Conservation (phyloP, 2,329 filamentous ascomycete species). For the Neonectria faginata region DNA sequence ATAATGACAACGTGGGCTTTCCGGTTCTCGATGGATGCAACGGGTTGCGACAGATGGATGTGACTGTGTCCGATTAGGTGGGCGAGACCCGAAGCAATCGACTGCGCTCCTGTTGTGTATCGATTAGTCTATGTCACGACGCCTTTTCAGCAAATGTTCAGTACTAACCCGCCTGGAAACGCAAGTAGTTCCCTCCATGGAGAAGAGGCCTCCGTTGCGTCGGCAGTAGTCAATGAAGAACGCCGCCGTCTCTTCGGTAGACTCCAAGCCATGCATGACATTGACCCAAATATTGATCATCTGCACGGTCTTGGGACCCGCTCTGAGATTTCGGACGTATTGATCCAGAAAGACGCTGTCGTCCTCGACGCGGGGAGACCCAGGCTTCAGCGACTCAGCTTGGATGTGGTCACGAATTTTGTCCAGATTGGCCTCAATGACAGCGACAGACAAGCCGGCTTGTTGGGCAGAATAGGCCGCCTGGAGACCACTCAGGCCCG, state of each 20-base stretch:
- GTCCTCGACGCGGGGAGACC: constrained; percentile 41
- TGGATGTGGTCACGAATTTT: constrained; percentile 52
- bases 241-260: constrained; percentile 51
- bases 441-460: constrained; percentile 53
- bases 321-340: constrained; percentile 50
- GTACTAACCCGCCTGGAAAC: constrained; percentile 42
- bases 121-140: not conserved
- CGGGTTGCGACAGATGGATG: constrained; percentile 36
- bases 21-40: constrained; percentile 41
- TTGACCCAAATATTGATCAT: constrained; percentile 54
- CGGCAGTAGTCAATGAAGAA: constrained; percentile 56
- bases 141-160: not conserved
- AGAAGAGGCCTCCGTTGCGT: constrained; percentile 48
- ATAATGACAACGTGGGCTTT: constrained; percentile 32
- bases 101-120: constrained; percentile 39
- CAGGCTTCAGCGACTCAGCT: constrained; percentile 44
- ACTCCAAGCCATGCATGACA: constrained; percentile 54
- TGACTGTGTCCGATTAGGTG: constrained; percentile 40
- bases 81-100: constrained; percentile 45
- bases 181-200: constrained; percentile 53
- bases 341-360: constrained; percentile 51
- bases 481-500: constrained; percentile 55
- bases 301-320: constrained; percentile 43
- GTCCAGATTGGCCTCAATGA: constrained; percentile 60
- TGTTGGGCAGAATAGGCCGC: constrained; percentile 51